A percentile compares a stretch with the other conserved stretches of the same genome.
Conservation (phyloP, 768 basidiomycete genomes). For the Lactarius deliciosus region DNA sequence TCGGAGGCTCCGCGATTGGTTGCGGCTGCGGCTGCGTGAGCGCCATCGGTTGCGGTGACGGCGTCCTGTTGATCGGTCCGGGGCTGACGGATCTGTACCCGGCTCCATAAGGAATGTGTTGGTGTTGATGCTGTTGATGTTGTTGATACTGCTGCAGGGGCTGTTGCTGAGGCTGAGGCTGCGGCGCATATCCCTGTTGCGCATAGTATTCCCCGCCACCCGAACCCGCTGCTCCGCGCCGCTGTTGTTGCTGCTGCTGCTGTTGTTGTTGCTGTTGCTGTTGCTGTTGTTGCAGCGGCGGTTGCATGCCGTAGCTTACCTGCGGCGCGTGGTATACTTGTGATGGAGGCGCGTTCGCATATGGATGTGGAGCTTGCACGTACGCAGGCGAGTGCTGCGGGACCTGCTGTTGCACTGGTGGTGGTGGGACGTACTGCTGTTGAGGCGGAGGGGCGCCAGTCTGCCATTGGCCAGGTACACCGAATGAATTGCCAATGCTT, state of each 20-base stretch:
- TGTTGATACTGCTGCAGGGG: conserved; percentile 36
- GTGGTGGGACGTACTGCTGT: conserved; percentile 29
- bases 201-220: conserved; percentile 21
- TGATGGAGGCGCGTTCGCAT: conserved; percentile 24
- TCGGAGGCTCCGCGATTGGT: conserved; percentile 42
- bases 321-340: conserved; percentile 17
- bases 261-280: conserved; percentile 34
- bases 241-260: conserved; percentile 35
- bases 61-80: conserved; percentile 43
- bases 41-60: conserved; percentile 47
- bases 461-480: conserved; percentile 16
- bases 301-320: conserved; percentile 17
- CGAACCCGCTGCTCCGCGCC: conserved; percentile 17
- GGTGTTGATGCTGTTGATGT: conserved; percentile 37
- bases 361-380: conserved; percentile 23
- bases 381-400: conserved; percentile 22
- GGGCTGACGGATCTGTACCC: conserved; percentile 48
- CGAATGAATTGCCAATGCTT: conserved; percentile 18
- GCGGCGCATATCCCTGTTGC: conserved; percentile 21
- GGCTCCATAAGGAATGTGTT: conserved; percentile 35
- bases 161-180: conserved; percentile 22
- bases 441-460: conserved; percentile 1
- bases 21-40: conserved; percentile 29
- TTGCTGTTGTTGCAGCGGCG: conserved; percentile 34
- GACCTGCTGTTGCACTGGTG: conserved; percentile 23